These are phyloP conservation scores for Oryza meridionalis DNA, from an alignment of 176 grass and related monocot genomes.

Conservation along the genomic window DNA sequence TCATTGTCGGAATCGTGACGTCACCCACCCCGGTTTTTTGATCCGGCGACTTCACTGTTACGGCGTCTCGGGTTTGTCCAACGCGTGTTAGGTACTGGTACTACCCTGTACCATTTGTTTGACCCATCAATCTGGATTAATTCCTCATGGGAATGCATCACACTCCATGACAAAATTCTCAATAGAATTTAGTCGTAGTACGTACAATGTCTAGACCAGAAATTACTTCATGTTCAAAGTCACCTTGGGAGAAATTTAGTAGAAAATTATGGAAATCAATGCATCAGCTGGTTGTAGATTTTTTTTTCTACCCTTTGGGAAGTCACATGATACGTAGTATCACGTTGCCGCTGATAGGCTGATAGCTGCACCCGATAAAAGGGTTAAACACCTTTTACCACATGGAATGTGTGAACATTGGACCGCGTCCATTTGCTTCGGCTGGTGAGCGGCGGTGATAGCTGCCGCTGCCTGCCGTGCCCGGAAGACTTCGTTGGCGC, in stretches of 20 bases:
- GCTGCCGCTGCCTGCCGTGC: not conserved
- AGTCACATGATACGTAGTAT: constrained; percentile 6
- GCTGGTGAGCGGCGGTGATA: constrained; percentile 2
- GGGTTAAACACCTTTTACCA: not conserved
- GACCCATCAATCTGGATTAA: constrained; percentile 34
- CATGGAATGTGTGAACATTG: constrained; percentile 39
- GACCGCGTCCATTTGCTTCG: not conserved
- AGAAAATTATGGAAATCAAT: not conserved
- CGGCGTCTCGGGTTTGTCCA: not conserved
- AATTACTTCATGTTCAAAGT: not conserved
- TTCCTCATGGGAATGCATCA: constrained; percentile 20
- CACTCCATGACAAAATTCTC: not conserved
- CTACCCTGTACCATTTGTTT: constrained; percentile 11
- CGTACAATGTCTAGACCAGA: not conserved
- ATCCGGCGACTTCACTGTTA: not conserved
- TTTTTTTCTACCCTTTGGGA: not conserved
- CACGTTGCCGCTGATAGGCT: not conserved
- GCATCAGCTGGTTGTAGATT: not conserved
- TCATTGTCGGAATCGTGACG: constrained; percentile 7
- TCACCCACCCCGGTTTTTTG: not conserved
- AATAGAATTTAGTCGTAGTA: not conserved
- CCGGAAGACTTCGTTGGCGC: not conserved
- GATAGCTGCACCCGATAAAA: not conserved
- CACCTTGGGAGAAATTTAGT: not conserved
- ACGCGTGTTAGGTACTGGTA: constrained; percentile 35